Percentiles rank a stretch among this genome's conserved stretches.
phyloP scores from a whole-genome alignment of 768 basidiomycete genomes.

The Astraeus odoratus region DNA sequence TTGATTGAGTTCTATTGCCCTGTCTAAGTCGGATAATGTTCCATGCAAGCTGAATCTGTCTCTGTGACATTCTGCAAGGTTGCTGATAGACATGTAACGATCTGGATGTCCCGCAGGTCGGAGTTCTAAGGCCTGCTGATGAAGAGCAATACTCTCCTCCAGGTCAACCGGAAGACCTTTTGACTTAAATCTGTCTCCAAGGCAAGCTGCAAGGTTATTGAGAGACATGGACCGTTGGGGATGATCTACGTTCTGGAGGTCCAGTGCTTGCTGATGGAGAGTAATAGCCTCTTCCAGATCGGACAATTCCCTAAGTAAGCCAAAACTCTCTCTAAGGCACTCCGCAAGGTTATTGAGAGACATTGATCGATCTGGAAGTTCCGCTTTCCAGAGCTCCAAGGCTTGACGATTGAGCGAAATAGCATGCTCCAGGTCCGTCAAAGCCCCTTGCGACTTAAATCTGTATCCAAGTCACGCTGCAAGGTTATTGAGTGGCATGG shows the following conservation, averaged over 20 bases:
- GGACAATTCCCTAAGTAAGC: neutral
- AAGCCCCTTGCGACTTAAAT: constrained; percentile 5
- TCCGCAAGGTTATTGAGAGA: constrained; percentile 10
- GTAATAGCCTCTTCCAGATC: neutral
- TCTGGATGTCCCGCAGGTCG: neutral
- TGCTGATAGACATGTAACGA: neutral
- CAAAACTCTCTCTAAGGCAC: neutral
- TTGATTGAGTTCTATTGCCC: neutral
- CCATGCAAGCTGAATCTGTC: neutral
- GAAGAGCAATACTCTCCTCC: neutral
- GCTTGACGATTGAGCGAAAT: constrained; percentile 5
- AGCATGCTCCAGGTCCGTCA: constrained; percentile 10
- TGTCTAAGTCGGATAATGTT: neutral
- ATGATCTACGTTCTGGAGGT: neutral
- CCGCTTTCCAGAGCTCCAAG: constrained; percentile 6
- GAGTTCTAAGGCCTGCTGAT: neutral
- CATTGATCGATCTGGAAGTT: constrained; percentile 1
- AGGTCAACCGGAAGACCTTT: neutral
- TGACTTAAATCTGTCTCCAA: constrained; percentile 12
- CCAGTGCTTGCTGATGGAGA: neutral
- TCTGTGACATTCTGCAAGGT: constrained; percentile 22
- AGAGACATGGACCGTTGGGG: neutral
- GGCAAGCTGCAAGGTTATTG: constrained; percentile 16
- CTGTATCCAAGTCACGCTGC: constrained; percentile 4
- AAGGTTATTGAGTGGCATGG: constrained; percentile 8